A percentile compares a stretch with the other conserved stretches of the same genome.
Evolutionary conservation across 2,329 filamentous ascomycete genomes (phyloP).

Genomic region (Dothiorella sarmentorum): DNA sequence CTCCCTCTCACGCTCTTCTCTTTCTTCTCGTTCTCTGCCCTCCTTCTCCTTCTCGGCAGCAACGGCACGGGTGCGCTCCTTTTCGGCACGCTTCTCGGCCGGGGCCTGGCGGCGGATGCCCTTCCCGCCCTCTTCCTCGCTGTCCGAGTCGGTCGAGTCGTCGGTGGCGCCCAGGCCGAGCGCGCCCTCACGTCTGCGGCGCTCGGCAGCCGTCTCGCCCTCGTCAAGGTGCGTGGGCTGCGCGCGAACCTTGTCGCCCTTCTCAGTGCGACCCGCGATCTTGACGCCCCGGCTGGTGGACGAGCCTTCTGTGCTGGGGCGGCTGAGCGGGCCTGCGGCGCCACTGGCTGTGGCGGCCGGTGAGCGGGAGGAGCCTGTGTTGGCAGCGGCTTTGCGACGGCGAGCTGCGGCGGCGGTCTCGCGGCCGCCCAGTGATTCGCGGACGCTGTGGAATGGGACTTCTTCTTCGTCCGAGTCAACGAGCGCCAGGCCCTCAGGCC

Average conservation of each 20-base stretch:
- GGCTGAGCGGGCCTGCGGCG: constrained; percentile 31
- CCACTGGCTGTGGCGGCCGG: constrained; percentile 26
- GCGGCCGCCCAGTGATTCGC: constrained; percentile 29
- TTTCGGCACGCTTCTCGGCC: constrained; percentile 1
- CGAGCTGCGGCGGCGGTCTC: constrained; percentile 42
- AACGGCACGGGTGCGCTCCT: not conserved
- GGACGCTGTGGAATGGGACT: constrained; percentile 48
- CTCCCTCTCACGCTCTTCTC: not conserved
- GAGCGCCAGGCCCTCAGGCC: constrained; percentile 41
- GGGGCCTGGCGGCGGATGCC: constrained; percentile 5
- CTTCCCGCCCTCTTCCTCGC: constrained; percentile 39
- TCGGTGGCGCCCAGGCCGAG: constrained; percentile 54
- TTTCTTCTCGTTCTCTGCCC: not conserved
- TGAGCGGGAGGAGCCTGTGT: constrained; percentile 16
- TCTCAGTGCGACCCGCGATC: constrained; percentile 16
- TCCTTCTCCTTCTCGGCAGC: not conserved
- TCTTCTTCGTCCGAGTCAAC: constrained; percentile 45
- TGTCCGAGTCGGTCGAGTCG: constrained; percentile 47
- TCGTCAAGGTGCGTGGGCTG: constrained; percentile 36
- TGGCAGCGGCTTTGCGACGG: constrained; percentile 29
- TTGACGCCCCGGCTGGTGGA: not conserved
- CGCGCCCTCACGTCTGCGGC: constrained; percentile 69
- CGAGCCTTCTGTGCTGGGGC: constrained; percentile 18
- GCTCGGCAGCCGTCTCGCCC: constrained; percentile 70
- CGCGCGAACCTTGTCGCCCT: constrained; percentile 18